phyloP scores from a whole-genome alignment of 2,329 filamentous ascomycete species.

The Fusarium xyrophilum region DNA sequence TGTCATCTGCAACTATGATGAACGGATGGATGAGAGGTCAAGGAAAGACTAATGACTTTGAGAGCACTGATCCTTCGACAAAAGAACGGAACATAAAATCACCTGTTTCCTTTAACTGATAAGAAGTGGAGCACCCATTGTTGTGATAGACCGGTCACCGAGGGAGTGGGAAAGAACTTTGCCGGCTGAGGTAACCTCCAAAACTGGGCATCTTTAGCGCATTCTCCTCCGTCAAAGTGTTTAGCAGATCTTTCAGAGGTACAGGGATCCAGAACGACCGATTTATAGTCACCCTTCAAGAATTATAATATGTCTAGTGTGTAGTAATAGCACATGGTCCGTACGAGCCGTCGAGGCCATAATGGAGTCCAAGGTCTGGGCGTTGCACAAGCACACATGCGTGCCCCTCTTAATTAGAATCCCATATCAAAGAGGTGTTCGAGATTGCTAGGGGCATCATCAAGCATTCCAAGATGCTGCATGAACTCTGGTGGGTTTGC shows the following conservation, averaged over 20 bases:
- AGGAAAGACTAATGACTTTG: fast-evolving
- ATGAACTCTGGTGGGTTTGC: conserved; percentile 14
- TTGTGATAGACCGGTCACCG: background rate
- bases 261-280: fast-evolving
- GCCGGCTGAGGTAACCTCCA: background rate
- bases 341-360: fast-evolving
- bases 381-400: fast-evolving
- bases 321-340: too few species aligned
- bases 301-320: fast-evolving
- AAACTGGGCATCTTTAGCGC: background rate
- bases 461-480: conserved; percentile 13
- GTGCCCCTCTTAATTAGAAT: background rate
- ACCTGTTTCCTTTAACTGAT: fast-evolving
- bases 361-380: fast-evolving
- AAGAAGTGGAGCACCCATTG: background rate
- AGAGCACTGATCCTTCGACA: background rate
- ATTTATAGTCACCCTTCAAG: fast-evolving
- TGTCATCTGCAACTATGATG: background rate
- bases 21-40: fast-evolving
- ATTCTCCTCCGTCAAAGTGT: fast-evolving
- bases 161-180: conserved; percentile 10
- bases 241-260: fast-evolving
- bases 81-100: too few species aligned
- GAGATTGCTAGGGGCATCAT: background rate
- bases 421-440: conserved; percentile 9